phyloP scores from a whole-genome alignment of 805 yeast genomes.

The Yamadazyma scolyti region DNA sequence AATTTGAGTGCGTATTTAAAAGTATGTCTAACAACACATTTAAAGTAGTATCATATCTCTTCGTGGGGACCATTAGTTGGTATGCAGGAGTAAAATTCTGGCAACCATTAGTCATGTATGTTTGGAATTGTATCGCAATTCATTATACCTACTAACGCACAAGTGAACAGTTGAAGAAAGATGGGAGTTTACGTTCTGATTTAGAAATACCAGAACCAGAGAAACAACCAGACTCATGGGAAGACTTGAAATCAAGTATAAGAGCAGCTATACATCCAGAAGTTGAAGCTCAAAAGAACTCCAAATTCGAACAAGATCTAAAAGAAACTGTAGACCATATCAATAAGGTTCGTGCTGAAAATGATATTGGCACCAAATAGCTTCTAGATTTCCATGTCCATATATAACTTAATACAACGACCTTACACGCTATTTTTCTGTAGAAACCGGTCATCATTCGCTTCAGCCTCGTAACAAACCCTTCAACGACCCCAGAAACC shows the following conservation, averaged over 20 bases:
- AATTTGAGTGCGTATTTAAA: not conserved
- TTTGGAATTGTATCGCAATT: conserved; percentile 9
- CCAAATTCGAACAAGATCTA: conserved; percentile 5
- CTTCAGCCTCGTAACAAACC: too few species aligned
- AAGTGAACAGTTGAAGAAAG: conserved; percentile 61
- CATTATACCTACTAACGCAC: conserved; percentile 7
- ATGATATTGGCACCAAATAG: not conserved
- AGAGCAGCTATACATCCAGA: conserved; percentile 29
- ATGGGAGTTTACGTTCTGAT: conserved; percentile 61
- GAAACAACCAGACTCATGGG: conserved; percentile 35
- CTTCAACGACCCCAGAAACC: too few species aligned
- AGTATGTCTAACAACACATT: conserved; percentile 12
- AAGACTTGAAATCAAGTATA: conserved; percentile 30
- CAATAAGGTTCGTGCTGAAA: not conserved
- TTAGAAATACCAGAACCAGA: conserved; percentile 47
- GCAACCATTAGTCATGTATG: conserved; percentile 68
- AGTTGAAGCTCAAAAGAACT: conserved; percentile 7
- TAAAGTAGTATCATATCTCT: conserved; percentile 15
- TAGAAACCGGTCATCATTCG: too few species aligned
- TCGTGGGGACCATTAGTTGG: conserved; percentile 29
- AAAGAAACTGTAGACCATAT: conserved; percentile 1
- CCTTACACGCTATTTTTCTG: too few species aligned
- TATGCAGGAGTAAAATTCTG: conserved; percentile 61
- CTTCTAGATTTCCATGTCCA: too few species aligned
- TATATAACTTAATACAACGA: too few species aligned